Evolutionary conservation across 148 eudicot species (phyloP).

Genomic region (Chenopodium suecicum): DNA sequence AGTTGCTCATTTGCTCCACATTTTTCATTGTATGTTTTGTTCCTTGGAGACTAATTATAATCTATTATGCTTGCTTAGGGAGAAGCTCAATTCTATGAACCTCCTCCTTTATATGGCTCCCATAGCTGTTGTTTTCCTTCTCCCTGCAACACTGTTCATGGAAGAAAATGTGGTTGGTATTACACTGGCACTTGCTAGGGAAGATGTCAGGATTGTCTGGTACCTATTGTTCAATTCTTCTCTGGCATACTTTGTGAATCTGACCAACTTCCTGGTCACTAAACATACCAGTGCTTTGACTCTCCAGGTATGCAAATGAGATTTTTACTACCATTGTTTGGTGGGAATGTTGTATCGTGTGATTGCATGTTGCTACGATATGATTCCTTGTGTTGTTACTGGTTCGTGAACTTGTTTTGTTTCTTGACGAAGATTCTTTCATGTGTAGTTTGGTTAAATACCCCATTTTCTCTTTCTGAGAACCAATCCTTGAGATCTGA

Average conservation of each 20-base stretch:
- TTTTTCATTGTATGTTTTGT: not conserved
- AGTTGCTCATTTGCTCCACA: not conserved
- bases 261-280: constrained; percentile 94
- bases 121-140: constrained; percentile 80
- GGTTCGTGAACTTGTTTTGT: not conserved
- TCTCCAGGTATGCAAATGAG: constrained; percentile 63
- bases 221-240: constrained; percentile 82
- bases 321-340: not conserved
- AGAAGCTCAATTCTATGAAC: constrained; percentile 92
- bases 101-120: constrained; percentile 96
- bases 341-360: not conserved
- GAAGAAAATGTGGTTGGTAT: constrained; percentile 88
- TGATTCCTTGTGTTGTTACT: not conserved
- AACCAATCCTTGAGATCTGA: not conserved
- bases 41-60: constrained; percentile 7
- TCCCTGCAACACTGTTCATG: constrained; percentile 82
- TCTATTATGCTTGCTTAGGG: constrained; percentile 38
- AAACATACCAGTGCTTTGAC: constrained; percentile 96
- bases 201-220: constrained; percentile 77
- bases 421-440: not conserved
- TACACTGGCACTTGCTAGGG: constrained; percentile 76
- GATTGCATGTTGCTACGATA: not conserved
- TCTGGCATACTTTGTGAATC: constrained; percentile 84
- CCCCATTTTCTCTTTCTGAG: not conserved
- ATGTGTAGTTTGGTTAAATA: not conserved